Evolutionary conservation across 768 basidiomycete species (phyloP), one percentile per base, ranked within the genome.

Genomic region (Suillus subluteus): DNA sequence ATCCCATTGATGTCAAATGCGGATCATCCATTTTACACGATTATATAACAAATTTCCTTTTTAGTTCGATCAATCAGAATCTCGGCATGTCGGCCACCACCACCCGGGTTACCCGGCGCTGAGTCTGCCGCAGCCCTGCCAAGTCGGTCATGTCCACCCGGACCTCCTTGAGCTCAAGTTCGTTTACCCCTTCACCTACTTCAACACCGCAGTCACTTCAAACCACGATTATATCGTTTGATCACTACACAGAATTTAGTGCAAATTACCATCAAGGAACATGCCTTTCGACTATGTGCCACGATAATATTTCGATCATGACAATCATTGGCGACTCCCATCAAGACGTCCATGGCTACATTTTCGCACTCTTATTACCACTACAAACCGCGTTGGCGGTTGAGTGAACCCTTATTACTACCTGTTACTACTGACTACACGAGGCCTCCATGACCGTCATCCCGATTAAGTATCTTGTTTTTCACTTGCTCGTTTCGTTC

Each of bases 231-330:
- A 26, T 26, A 32, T 32, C 5, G 32, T 35, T 5, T 18, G n/a
- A n/a, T 23, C 12, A 48, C 46, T 48, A n/a, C 46, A 5, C 48
- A 48, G 12, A 23, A 23, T 48, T 8, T 23, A 23, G 12, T 50
- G 5, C 48, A 32, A 54, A 54, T 54, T 32, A 55, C 54, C 54
- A 55, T 32, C 30, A 55, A 54, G 52, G 16, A 54, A 32, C 52
- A 30, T 32, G 16, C 8, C 26, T 54, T 54, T 50, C 50, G 23
- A 26, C 50, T 50, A 26, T 6, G 8, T 55, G 54, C 54, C 54
- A 55, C 54, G 54, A 55, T 55, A 32, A 55, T 55, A 55, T 32
- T 35, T 32, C 54, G 18, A 55, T 55, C 54, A 55, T 55, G 54
- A 55, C 54, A 54, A 54, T 54, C 26, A 32, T 32, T 54, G 52